Percentiles rank a stretch among this genome's conserved stretches.
Conservation (phyloP, 306 rosid species). For the Carpinus viminea region DNA sequence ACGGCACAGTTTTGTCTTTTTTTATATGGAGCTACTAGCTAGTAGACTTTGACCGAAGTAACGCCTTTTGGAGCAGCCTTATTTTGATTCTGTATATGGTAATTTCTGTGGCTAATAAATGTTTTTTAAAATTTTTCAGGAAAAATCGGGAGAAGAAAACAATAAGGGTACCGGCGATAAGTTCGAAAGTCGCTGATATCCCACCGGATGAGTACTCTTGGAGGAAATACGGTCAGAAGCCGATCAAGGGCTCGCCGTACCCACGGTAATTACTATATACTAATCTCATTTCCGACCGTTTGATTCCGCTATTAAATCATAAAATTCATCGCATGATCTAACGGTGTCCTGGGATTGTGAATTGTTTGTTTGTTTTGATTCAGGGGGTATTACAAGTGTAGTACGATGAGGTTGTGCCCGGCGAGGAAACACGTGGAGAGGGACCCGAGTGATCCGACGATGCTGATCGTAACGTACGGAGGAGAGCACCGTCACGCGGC, state of each 20-base stretch:
- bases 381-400: conserved; percentile 88
- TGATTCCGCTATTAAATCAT: not conserved
- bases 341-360: not conserved
- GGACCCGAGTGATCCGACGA: conserved; percentile 69
- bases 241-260: conserved; percentile 87
- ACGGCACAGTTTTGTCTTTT: conserved; percentile 20
- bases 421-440: conserved; percentile 96
- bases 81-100: not conserved
- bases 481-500: conserved; percentile 76
- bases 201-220: conserved; percentile 92
- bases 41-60: conserved; percentile 4
- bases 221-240: conserved; percentile 96
- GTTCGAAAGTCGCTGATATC: conserved; percentile 81
- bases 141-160: conserved; percentile 75
- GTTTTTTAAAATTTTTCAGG: conserved; percentile 36
- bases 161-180: conserved; percentile 75
- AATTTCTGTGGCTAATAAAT: not conserved
- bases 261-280: conserved; percentile 54
- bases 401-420: conserved; percentile 77
- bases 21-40: not conserved
- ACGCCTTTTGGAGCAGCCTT: not conserved
- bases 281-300: conserved; percentile 7
- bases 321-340: not conserved
- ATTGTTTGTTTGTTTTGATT: not conserved
- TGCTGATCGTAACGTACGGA: conserved; percentile 87